A percentile compares a stretch with the other conserved stretches of the same genome.
Conservation (phyloP, 1,139 yeast genomes). For the Zygoascus sp. region DNA sequence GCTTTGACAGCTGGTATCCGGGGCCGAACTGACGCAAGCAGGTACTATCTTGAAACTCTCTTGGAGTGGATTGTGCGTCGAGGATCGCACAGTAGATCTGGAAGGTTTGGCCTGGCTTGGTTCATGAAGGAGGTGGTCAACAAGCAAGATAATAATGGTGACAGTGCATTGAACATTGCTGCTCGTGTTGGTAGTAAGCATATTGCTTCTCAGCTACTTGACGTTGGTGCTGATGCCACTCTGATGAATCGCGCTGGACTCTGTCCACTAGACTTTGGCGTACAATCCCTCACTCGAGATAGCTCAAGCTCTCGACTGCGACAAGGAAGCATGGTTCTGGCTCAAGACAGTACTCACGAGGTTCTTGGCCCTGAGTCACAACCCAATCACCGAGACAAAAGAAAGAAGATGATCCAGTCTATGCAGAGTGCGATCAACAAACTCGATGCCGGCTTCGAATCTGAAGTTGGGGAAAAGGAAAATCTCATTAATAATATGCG, state of each 20-base stretch:
- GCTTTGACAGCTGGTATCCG: constrained; percentile 72
- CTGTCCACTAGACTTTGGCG: constrained; percentile 81
- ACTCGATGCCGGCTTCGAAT: constrained; percentile 44
- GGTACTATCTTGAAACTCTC: constrained; percentile 71
- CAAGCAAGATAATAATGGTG: constrained; percentile 78
- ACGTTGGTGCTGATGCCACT: constrained; percentile 79
- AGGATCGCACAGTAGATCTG: constrained; percentile 40
- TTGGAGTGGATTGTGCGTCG: constrained; percentile 74
- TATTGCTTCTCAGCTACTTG: constrained; percentile 73
- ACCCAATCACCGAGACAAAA: constrained; percentile 30
- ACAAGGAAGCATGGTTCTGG: background rate
- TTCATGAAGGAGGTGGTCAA: constrained; percentile 66
- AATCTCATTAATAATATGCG: constrained; percentile 45
- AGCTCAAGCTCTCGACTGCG: constrained; percentile 4
- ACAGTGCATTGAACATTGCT: constrained; percentile 80
- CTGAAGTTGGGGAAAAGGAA: constrained; percentile 46
- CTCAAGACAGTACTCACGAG: background rate
- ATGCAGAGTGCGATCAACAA: constrained; percentile 31
- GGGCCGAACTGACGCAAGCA: constrained; percentile 63
- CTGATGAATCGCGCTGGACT: constrained; percentile 80
- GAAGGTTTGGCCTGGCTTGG: constrained; percentile 51
- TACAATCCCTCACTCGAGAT: constrained; percentile 25
- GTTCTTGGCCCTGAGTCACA: constrained; percentile 10
- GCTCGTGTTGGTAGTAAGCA: constrained; percentile 82
- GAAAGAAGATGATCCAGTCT: constrained; percentile 41